Conservation (phyloP, 2,329 filamentous ascomycete genomes). For the Dothistroma septosporum region DNA sequence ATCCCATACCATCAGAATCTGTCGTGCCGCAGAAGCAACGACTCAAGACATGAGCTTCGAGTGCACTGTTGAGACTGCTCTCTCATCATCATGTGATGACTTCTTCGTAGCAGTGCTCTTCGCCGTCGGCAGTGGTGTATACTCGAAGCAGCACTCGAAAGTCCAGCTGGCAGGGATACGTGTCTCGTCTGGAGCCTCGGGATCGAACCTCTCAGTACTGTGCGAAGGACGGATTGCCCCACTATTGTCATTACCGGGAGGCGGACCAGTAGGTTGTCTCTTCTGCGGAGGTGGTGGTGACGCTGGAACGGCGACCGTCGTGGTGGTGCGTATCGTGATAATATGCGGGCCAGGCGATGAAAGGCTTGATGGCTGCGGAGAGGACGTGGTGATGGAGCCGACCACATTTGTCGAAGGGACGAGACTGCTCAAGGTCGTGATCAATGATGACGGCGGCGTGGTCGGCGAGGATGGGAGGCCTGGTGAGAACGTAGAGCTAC, state of each 20-base stretch:
- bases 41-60: not conserved
- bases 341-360: not conserved
- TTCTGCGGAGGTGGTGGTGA: not conserved
- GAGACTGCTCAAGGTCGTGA: not conserved
- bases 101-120: not conserved
- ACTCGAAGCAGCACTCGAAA: conserved; percentile 1
- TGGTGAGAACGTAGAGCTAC: not conserved
- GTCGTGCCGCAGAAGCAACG: not conserved
- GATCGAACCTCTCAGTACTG: not conserved
- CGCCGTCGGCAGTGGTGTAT: not conserved
- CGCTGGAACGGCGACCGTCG: not conserved
- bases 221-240: not conserved
- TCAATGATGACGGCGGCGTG: not conserved
- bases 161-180: not conserved
- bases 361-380: not conserved
- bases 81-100: not conserved
- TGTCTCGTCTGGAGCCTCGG: not conserved
- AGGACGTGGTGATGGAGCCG: not conserved
- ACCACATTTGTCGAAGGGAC: not conserved
- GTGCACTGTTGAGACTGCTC: not conserved
- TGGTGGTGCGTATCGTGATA: not conserved
- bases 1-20: not conserved
- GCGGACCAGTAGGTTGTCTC: not conserved
- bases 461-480: not conserved
- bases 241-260: not conserved